These are phyloP conservation scores for Polyplosphaeria fusca DNA, from an alignment of 495 filamentous ascomycete species.

Conservation along the genomic window DNA sequence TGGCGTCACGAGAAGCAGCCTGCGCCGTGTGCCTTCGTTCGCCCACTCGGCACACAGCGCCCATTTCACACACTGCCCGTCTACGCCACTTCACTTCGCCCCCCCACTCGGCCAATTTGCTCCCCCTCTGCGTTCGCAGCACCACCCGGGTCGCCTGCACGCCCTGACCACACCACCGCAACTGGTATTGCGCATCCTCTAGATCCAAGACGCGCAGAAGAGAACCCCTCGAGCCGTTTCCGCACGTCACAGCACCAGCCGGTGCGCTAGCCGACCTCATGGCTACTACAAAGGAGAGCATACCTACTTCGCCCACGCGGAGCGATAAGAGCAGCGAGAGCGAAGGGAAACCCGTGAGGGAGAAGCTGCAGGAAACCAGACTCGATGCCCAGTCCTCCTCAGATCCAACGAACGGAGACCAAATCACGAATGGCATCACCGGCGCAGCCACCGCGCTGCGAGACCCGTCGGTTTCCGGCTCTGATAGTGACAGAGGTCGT, in stretches of 20 bases:
- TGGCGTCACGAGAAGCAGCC: no score
- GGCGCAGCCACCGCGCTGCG: background rate
- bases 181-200: background rate
- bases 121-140: no score
- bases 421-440: slow-evolving; percentile 21
- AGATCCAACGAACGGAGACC: slow-evolving; percentile 14
- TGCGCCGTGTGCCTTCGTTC: no score
- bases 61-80: no score
- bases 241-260: background rate
- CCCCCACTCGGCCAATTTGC: no score
- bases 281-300: background rate
- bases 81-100: no score
- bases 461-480: slow-evolving; percentile 21
- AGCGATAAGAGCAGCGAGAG: slow-evolving; percentile 31
- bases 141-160: no score
- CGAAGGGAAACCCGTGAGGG: slow-evolving; percentile 58
- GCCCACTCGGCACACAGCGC: no score
- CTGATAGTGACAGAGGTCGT: slow-evolving; percentile 41
- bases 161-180: no score
- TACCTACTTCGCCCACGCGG: slow-evolving; percentile 19
- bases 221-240: slow-evolving; percentile 9
- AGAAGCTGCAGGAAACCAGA: slow-evolving; percentile 60
- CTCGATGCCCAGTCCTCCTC: slow-evolving; percentile 46
- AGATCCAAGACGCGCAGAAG: slow-evolving; percentile 12
- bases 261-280: slow-evolving; percentile 2